A percentile compares a stretch with the other conserved stretches of the same genome.
phyloP scores from a whole-genome alignment of 2,329 filamentous ascomycete species.

The Kalmusia sp. region DNA sequence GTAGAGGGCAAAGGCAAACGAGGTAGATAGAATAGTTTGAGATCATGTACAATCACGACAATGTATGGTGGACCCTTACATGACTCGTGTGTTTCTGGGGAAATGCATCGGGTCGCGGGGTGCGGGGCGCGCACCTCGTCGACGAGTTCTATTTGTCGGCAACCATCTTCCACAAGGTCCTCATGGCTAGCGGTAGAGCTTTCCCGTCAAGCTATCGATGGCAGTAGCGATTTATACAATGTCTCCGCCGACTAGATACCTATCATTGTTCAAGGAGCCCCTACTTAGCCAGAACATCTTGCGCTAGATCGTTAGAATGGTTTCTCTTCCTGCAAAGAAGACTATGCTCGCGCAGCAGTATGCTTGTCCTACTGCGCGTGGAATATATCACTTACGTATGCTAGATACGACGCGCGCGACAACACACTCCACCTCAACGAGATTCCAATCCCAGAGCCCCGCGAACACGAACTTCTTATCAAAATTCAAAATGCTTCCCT shows the following conservation, averaged over 20 bases:
- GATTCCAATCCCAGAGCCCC: slow-evolving; percentile 53
- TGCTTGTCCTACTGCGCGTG: not conserved
- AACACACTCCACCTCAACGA: slow-evolving; percentile 52
- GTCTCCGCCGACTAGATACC: not conserved
- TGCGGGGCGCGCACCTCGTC: not conserved
- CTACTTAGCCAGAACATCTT: not conserved
- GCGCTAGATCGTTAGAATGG: slow-evolving; percentile 12
- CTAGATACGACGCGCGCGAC: slow-evolving; percentile 39
- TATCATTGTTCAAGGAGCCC: not conserved
- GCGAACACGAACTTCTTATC: slow-evolving; percentile 50
- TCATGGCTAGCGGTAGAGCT: slow-evolving; percentile 15
- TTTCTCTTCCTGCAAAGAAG: slow-evolving; percentile 21
- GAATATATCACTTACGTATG: not conserved
- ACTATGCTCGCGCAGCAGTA: slow-evolving; percentile 39
- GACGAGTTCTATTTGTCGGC: slow-evolving; percentile 5
- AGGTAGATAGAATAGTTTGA: not conserved
- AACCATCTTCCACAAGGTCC: slow-evolving; percentile 23
- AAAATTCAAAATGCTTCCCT: slow-evolving; percentile 49
- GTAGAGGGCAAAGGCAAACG: too few relatives aligned
- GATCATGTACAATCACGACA: not conserved
- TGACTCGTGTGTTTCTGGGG: not conserved
- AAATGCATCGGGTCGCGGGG: not conserved
- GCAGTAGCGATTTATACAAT: not conserved
- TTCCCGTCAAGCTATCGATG: slow-evolving; percentile 8
- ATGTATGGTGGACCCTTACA: not conserved